Evolutionary conservation across 2,329 filamentous ascomycete species (phyloP), one percentile per base, ranked within the genome.

Genomic region (Sporothrix humicola): DNA sequence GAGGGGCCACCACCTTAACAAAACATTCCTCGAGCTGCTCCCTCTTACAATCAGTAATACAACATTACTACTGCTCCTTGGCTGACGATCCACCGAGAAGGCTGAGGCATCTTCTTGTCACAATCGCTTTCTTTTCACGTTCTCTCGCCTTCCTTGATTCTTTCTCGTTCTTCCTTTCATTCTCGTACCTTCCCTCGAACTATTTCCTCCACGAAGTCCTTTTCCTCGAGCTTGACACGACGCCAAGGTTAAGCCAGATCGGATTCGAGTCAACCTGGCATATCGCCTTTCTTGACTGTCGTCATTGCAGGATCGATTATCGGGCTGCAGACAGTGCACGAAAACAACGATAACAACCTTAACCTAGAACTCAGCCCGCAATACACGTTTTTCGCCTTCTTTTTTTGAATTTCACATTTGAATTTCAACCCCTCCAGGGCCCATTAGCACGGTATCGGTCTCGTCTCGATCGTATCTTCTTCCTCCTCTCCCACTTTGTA

Each of bases 41-140:
- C 61, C 20, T 42, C 26, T n/a, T 26, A 26, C 23, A 26, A 26
- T 26, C 23, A 26, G 23, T 26, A 26, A 26, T 26, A 26, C 23
- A 26, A 20, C 52, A 52, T 15, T 17, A 17, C 8, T 54, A n/a
- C 52, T 56, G 52, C 52, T 56, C 52, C 52, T 56, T 63, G 23
- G 12, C 44, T 50, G 46, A 17, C 4, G 23, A 9, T 50, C 48
- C 48, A 42, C 23, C 44, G 65, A 69, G 65, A 69, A 69, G 65
- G 65, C 65, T 69, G 65, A 52, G 65, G 65, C 46, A 50, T 48
- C 42, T 48, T 59, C 23, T 7, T 37, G 31, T 37, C 31, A 37
- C 31, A 37, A 37, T 37, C 31, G 31, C 31, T 37, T 37, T 26
- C 23, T 37, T 37, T 5, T 37, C 31, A 37, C 7, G 3, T 37